phyloP scores from a whole-genome alignment of 116 monocot species.

The Phalaenopsis hybrid region DNA sequence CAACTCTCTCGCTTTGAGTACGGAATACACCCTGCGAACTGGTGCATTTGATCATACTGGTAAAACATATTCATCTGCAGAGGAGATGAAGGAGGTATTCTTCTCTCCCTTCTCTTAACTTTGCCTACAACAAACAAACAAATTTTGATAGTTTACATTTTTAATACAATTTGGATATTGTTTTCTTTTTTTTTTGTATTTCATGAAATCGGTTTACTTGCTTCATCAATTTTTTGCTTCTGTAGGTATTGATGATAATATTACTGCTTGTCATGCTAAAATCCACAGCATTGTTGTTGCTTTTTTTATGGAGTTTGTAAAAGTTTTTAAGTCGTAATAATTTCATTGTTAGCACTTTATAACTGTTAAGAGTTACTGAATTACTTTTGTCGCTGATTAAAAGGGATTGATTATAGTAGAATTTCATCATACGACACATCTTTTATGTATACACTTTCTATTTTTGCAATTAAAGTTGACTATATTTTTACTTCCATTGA shows the following conservation, averaged over 20 bases:
- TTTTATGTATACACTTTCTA: background rate
- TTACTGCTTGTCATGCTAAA: background rate
- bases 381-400: background rate
- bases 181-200: background rate
- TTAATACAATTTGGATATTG: background rate
- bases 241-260: background rate
- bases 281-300: background rate
- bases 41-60: slow-evolving; percentile 90
- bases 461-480: background rate
- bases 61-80: slow-evolving; percentile 68
- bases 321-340: background rate
- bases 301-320: background rate
- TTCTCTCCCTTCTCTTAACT: background rate
- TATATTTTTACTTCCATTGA: background rate
- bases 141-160: background rate
- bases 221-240: background rate
- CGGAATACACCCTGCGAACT: slow-evolving; percentile 88
- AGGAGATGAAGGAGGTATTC: slow-evolving; percentile 90
- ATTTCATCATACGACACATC: background rate
- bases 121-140: background rate
- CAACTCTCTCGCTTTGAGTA: slow-evolving; percentile 91
- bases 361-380: background rate
- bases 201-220: background rate
- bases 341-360: background rate
- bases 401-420: background rate